Conservation (phyloP, 192 early-diverging fungal genomes). For the Gamsiella multidivaricata region DNA sequence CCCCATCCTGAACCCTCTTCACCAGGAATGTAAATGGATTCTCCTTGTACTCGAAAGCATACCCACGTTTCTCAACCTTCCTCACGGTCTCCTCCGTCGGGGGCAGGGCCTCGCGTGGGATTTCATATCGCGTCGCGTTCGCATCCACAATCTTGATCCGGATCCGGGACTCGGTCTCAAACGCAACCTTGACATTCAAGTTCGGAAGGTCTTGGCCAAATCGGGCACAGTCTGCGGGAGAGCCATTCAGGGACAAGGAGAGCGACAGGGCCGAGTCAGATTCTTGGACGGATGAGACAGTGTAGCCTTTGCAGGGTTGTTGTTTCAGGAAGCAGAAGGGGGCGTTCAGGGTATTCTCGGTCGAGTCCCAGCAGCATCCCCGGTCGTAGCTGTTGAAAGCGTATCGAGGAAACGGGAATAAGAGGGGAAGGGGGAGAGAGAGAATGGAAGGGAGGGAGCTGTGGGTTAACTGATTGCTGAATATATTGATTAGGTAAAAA, state of each 20-base stretch:
- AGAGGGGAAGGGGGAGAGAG: neutral
- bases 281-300: slow-evolving; percentile 10
- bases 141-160: slow-evolving; percentile 60
- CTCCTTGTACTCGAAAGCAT: slow-evolving; percentile 51
- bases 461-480: neutral
- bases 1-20: slow-evolving; percentile 46
- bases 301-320: slow-evolving; percentile 37
- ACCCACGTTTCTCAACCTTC: slow-evolving; percentile 11
- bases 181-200: slow-evolving; percentile 59
- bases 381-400: slow-evolving; percentile 6
- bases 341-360: slow-evolving; percentile 22
- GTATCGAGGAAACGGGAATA: neutral
- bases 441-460: too few relatives aligned
- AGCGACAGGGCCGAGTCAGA: slow-evolving; percentile 9
- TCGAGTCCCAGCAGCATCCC: slow-evolving; percentile 47
- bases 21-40: slow-evolving; percentile 60
- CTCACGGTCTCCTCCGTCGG: slow-evolving; percentile 36
- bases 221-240: slow-evolving; percentile 5
- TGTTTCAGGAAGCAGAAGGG: slow-evolving; percentile 49
- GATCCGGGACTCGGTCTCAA: slow-evolving; percentile 63
- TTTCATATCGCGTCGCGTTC: slow-evolving; percentile 57
- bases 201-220: slow-evolving; percentile 60
- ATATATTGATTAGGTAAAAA: neutral
- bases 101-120: slow-evolving; percentile 47
- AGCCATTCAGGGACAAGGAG: slow-evolving; percentile 8